A percentile compares a stretch with the other conserved stretches of the same genome.
phyloP scores from a whole-genome alignment of 2,329 filamentous ascomycete species.

The Triangularia setosa region DNA sequence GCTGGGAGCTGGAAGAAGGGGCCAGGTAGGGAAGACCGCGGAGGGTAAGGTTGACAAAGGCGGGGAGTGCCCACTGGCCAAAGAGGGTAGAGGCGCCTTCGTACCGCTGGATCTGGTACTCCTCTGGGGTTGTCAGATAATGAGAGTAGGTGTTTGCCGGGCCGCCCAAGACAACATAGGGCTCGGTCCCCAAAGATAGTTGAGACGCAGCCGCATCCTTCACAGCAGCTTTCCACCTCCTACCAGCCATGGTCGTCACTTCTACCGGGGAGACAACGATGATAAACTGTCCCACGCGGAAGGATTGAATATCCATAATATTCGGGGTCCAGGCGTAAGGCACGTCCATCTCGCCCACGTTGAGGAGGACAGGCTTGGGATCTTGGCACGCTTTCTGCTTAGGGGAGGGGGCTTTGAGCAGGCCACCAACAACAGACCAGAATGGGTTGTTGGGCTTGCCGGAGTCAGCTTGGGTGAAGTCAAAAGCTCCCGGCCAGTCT shows the following conservation, averaged over 20 bases:
- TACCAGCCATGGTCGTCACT: conserved; percentile 85
- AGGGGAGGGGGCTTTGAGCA: conserved; percentile 64
- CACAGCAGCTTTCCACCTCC: conserved; percentile 76
- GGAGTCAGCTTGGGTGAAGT: conserved; percentile 81
- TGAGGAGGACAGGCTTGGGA: conserved; percentile 79
- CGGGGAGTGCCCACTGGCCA: conserved; percentile 77
- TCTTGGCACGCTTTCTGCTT: conserved; percentile 71
- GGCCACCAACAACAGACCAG: conserved; percentile 69
- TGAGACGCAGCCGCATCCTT: conserved; percentile 43
- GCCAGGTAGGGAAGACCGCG: conserved; percentile 65
- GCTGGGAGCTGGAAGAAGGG: conserved; percentile 37
- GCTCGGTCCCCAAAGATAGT: conserved; percentile 44
- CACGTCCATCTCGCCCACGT: conserved; percentile 69
- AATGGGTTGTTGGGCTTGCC: conserved; percentile 69
- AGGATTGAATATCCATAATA: conserved; percentile 78
- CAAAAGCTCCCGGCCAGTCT: conserved; percentile 82
- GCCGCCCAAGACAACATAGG: conserved; percentile 75
- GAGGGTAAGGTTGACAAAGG: conserved; percentile 77
- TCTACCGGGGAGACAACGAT: conserved; percentile 85
- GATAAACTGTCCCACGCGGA: conserved; percentile 78
- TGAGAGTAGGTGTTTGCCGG: conserved; percentile 81
- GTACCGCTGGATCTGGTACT: conserved; percentile 76
- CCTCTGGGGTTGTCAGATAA: conserved; percentile 33
- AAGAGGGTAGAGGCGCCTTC: conserved; percentile 88
- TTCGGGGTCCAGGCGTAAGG: conserved; percentile 88